A percentile compares a stretch with the other conserved stretches of the same genome.
Conservation (phyloP, 257 asterid species). For the Cordia subcordata region DNA sequence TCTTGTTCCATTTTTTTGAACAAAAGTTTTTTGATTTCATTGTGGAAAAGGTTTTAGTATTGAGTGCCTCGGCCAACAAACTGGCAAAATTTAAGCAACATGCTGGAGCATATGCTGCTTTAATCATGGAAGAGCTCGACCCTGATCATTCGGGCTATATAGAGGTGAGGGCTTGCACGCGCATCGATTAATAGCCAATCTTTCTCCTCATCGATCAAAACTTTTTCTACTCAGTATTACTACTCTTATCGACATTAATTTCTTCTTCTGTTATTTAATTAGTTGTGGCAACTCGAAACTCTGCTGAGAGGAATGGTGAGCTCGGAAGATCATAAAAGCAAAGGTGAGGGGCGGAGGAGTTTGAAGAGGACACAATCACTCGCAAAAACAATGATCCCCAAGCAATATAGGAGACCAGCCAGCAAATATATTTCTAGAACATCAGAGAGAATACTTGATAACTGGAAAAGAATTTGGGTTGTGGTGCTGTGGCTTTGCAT, state of each 20-base stretch:
- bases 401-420: constrained; percentile 56
- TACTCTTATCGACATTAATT: not conserved
- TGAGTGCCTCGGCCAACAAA: constrained; percentile 95
- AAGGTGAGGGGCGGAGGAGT: not conserved
- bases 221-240: not conserved
- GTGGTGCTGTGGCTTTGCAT: constrained; percentile 44
- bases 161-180: constrained; percentile 39
- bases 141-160: constrained; percentile 82
- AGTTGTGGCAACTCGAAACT: constrained; percentile 94
- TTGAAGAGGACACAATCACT: constrained; percentile 40
- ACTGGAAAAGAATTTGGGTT: constrained; percentile 68
- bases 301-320: constrained; percentile 67
- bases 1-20: not conserved
- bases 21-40: constrained; percentile 7
- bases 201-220: not conserved
- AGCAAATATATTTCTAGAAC: constrained; percentile 52
- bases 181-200: not conserved
- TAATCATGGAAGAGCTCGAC: constrained; percentile 95
- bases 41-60: constrained; percentile 66
- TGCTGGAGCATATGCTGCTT: constrained; percentile 63
- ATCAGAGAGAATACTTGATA: constrained; percentile 49
- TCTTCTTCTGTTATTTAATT: not conserved
- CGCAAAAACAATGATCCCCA: constrained; percentile 84
- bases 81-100: constrained; percentile 66
- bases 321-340: constrained; percentile 29